Conservation (phyloP, 768 basidiomycete species). For the Mycena haematopus region DNA sequence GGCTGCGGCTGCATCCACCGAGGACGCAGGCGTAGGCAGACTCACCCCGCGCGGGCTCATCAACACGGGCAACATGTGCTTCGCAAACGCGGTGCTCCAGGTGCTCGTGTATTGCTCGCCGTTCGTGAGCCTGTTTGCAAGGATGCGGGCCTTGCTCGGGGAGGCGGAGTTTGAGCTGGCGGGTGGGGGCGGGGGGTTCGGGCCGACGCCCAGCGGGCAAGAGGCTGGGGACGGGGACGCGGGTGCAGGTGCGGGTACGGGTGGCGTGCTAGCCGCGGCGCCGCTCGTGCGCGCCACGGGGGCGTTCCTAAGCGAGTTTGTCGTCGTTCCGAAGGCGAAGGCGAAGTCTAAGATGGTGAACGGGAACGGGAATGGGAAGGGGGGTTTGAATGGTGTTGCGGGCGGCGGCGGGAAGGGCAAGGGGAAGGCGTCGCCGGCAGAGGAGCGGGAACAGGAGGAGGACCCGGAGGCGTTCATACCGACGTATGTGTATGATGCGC, state of each 20-base stretch:
- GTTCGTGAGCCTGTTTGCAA: slow-evolving; percentile 77
- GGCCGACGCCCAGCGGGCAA: background rate
- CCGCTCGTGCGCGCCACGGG: slow-evolving; percentile 74
- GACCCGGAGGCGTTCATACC: slow-evolving; percentile 80
- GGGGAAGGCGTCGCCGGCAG: slow-evolving; percentile 41
- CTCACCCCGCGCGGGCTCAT: slow-evolving; percentile 75
- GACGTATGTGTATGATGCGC: slow-evolving; percentile 86
- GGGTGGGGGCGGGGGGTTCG: background rate
- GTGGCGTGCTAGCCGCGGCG: slow-evolving; percentile 33
- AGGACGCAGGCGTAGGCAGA: background rate
- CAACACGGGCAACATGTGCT: slow-evolving; percentile 98
- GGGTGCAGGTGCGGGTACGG: slow-evolving; percentile 37
- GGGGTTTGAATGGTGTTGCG: slow-evolving; percentile 3
- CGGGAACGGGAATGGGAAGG: slow-evolving; percentile 31
- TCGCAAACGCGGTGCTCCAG: slow-evolving; percentile 94
- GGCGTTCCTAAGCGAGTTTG: slow-evolving; percentile 82
- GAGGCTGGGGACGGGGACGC: background rate
- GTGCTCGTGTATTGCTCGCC: slow-evolving; percentile 88
- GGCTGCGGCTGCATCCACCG: background rate
- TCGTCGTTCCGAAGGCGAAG: slow-evolving; percentile 37
- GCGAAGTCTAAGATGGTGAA: too few species aligned
- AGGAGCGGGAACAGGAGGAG: slow-evolving; percentile 61
- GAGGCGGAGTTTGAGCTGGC: slow-evolving; percentile 21
- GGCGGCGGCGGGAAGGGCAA: slow-evolving; percentile 40
- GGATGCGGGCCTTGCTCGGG: slow-evolving; percentile 34